phyloP scores from a whole-genome alignment of 2,329 filamentous ascomycete genomes.

The Apiospora arundinis region DNA sequence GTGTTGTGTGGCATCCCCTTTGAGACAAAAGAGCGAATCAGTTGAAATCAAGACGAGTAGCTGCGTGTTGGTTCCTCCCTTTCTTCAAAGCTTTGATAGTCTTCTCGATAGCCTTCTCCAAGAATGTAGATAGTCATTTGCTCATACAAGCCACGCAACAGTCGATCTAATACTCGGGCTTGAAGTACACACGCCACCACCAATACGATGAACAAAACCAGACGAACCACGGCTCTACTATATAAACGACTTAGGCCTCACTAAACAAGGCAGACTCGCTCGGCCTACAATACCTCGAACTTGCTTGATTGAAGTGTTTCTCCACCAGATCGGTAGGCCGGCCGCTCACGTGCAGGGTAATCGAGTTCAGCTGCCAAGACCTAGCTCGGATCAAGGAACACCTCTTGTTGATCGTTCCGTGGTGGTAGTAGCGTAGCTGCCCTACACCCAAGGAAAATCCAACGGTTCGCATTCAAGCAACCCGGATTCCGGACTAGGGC shows the following conservation, averaged over 20 bases:
- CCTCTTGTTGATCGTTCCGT: not conserved
- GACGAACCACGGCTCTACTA: not conserved
- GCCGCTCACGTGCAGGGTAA: not conserved
- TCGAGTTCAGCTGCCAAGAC: slow-evolving; percentile 12
- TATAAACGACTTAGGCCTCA: not conserved
- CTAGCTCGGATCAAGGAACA: not conserved
- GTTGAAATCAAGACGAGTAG: not conserved
- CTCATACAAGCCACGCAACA: not conserved
- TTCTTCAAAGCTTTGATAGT: not conserved
- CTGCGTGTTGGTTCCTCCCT: not conserved
- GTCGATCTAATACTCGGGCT: not conserved
- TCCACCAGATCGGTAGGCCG: not conserved
- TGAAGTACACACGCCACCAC: not conserved
- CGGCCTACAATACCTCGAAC: not conserved
- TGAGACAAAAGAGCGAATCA: not conserved
- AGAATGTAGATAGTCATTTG: not conserved
- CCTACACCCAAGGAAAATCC: not conserved
- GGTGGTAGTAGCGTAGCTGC: not conserved
- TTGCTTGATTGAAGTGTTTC: not conserved
- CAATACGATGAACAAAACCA: not conserved
- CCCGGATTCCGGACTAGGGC: not conserved
- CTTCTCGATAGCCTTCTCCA: not conserved
- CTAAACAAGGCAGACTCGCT: not conserved
- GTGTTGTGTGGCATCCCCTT: not conserved
- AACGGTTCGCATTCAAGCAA: not conserved